These are phyloP conservation scores for Prillingera fragicola DNA, from an alignment of 1,284 basidiomycete genomes.

Conservation along the genomic window DNA sequence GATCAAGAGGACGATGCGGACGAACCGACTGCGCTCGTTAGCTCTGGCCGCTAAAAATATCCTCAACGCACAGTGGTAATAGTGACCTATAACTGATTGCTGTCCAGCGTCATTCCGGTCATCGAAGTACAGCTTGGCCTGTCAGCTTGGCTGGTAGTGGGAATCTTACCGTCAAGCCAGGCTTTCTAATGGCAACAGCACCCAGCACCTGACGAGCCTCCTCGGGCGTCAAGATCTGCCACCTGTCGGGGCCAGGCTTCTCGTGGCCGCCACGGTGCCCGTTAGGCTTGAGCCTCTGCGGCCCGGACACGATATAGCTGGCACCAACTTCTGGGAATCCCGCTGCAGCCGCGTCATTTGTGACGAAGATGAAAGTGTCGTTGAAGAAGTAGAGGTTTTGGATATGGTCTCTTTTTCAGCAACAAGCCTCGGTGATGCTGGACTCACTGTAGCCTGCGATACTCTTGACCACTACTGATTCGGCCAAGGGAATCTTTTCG, in stretches of 20 bases:
- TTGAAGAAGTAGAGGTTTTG: conserved; percentile 53
- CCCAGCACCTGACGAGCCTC: conserved; percentile 13
- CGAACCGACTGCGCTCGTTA: conserved; percentile 20
- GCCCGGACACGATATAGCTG: conserved; percentile 10
- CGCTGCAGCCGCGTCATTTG: conserved; percentile 21
- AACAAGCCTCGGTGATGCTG: background rate
- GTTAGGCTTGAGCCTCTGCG: too few relatives aligned
- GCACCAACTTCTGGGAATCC: conserved; percentile 22
- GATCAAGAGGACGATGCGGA: too few relatives aligned
- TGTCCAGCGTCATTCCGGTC: conserved; percentile 7
- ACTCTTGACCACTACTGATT: conserved; percentile 16
- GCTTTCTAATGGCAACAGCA: conserved; percentile 19
- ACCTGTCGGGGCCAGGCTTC: background rate
- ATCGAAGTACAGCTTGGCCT: conserved; percentile 18
- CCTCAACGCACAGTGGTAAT: conserved; percentile 30
- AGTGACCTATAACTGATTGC: conserved; percentile 25
- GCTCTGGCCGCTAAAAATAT: background rate
- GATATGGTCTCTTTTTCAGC: conserved; percentile 46
- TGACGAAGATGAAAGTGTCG: conserved; percentile 34
- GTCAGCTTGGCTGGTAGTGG: background rate
- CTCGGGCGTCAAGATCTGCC: background rate
- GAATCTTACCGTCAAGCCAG: conserved; percentile 22
- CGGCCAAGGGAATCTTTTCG: conserved; percentile 13
- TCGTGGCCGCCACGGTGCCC: too few relatives aligned
- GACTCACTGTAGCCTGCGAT: conserved; percentile 29